phyloP scores from a whole-genome alignment of 257 asterid genomes.

The Verbascum thapsus region DNA sequence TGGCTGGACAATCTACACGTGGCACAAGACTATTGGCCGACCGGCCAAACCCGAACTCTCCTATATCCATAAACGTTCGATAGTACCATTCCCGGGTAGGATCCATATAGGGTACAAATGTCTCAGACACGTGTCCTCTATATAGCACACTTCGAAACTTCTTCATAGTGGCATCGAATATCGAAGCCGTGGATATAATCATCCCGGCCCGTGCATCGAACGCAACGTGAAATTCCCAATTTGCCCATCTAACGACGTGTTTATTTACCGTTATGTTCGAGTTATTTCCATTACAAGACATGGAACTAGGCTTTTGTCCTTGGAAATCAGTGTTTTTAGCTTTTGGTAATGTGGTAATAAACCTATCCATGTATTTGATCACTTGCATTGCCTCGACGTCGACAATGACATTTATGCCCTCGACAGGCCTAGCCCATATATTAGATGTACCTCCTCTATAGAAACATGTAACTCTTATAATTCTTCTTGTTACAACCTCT shows the following conservation, averaged over 20 bases:
- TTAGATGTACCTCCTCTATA: constrained; percentile 61
- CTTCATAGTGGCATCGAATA: constrained; percentile 36
- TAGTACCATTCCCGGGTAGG: constrained; percentile 67
- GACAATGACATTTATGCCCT: constrained; percentile 49
- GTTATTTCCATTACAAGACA: constrained; percentile 33
- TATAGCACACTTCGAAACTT: constrained; percentile 57
- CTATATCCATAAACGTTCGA: constrained; percentile 71
- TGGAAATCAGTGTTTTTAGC: constrained; percentile 54
- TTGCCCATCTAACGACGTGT: constrained; percentile 55
- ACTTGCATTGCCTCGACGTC: constrained; percentile 56
- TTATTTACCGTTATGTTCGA: constrained; percentile 38
- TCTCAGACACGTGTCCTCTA: constrained; percentile 72
- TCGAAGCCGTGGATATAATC: constrained; percentile 59
- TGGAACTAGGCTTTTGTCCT: constrained; percentile 35
- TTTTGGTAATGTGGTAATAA: constrained; percentile 43
- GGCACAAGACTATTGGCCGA: constrained; percentile 61
- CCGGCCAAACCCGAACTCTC: constrained; percentile 79
- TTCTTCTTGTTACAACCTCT: constrained; percentile 47
- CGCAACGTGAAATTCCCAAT: constrained; percentile 67
- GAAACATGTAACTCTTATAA: constrained; percentile 54
- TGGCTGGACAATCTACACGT: constrained; percentile 55
- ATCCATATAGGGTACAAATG: constrained; percentile 85
- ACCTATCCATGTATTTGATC: constrained; percentile 42
- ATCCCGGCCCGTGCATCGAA: constrained; percentile 66
- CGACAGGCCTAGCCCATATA: constrained; percentile 73